These are phyloP conservation scores for Phytophthora cactorum DNA, from an alignment of 352 stramenopile genomes.

Conservation along the genomic window DNA sequence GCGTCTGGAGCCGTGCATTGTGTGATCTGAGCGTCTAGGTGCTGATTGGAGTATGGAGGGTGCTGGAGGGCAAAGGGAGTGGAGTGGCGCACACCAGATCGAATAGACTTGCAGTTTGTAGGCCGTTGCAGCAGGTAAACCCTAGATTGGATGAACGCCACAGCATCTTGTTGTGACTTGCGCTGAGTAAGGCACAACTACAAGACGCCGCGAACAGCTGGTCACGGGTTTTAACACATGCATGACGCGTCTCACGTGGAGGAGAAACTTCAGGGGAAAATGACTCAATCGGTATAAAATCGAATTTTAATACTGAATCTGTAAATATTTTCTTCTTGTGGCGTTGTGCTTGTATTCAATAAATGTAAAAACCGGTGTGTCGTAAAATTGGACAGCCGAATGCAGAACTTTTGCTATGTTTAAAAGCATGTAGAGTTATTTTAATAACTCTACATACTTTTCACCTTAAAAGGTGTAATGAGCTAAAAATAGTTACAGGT, in stretches of 20 bases:
- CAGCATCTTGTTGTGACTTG: slow-evolving; percentile 14
- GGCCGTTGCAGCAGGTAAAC: slow-evolving; percentile 6
- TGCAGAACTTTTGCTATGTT: too few relatives aligned
- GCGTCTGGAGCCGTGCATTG: slow-evolving; percentile 41
- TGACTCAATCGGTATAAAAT: too few relatives aligned
- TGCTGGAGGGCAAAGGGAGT: not conserved
- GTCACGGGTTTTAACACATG: slow-evolving; percentile 5
- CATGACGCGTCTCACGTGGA: slow-evolving; percentile 26
- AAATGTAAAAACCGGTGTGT: too few relatives aligned
- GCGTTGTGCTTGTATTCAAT: too few relatives aligned
- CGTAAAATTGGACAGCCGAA: too few relatives aligned
- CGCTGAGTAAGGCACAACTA: slow-evolving; percentile 7
- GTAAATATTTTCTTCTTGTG: too few relatives aligned
- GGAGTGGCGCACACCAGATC: slow-evolving; percentile 3
- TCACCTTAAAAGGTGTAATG: too few relatives aligned
- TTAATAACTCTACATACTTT: too few relatives aligned
- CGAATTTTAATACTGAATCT: too few relatives aligned
- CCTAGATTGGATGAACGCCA: slow-evolving; percentile 22
- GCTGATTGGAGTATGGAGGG: slow-evolving; percentile 23
- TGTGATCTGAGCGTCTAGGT: slow-evolving; percentile 11
- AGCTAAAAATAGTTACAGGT: too few relatives aligned
- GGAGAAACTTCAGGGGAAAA: slow-evolving; percentile 5
- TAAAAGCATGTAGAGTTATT: too few relatives aligned
- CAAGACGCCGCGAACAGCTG: slow-evolving; percentile 15
- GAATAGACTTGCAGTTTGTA: slow-evolving; percentile 14